Evolutionary conservation across 176 grass and related monocot genomes (phyloP).

Genomic region (Zea luxurians): DNA sequence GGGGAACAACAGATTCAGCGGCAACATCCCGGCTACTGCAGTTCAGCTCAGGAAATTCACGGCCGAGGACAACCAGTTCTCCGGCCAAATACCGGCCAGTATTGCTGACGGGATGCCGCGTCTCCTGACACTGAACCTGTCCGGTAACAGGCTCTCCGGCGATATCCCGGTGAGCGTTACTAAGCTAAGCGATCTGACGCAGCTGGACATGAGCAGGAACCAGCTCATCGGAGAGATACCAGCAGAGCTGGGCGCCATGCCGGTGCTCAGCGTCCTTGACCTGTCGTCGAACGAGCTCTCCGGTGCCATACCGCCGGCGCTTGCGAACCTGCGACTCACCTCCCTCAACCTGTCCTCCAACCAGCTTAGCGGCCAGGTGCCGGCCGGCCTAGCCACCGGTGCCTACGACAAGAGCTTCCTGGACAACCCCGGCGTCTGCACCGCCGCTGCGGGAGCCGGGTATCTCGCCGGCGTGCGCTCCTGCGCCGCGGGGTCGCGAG

Average conservation of each 20-base stretch:
- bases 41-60: constrained; percentile 23
- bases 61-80: constrained; percentile 57
- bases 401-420: constrained; percentile 67
- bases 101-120: constrained; percentile 37
- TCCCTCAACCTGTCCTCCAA: constrained; percentile 81
- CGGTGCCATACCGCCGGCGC: constrained; percentile 52
- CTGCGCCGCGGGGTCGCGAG: constrained; percentile 27
- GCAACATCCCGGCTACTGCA: constrained; percentile 44
- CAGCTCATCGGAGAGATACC: constrained; percentile 63
- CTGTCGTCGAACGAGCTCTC: constrained; percentile 77
- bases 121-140: constrained; percentile 46
- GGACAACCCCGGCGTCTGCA: constrained; percentile 66
- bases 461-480: constrained; percentile 45
- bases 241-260: constrained; percentile 48
- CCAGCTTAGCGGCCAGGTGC: constrained; percentile 65
- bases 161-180: constrained; percentile 48
- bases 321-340: constrained; percentile 33
- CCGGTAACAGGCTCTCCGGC: constrained; percentile 58
- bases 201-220: constrained; percentile 60
- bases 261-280: constrained; percentile 57
- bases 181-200: neutral
- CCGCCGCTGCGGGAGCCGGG: neutral
- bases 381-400: constrained; percentile 38
- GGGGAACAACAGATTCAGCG: constrained; percentile 50
- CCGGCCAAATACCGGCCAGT: constrained; percentile 41